Conservation (phyloP, 306 rosid genomes). For the Casuarina glauca region DNA sequence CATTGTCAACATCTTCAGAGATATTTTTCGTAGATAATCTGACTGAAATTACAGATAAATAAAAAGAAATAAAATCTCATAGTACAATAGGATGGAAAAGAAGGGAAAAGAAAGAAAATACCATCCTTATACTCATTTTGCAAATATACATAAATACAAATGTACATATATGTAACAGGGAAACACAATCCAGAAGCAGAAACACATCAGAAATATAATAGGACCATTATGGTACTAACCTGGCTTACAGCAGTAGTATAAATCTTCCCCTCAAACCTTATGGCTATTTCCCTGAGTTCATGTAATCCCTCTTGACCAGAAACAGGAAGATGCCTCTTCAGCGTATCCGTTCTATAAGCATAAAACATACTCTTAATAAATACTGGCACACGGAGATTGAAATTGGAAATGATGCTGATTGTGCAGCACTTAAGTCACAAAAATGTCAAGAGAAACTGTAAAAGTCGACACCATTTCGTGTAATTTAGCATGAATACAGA, state of each 20-base stretch:
- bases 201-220: not conserved
- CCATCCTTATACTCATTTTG: not conserved
- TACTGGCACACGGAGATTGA: not conserved
- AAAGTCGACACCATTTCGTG: not conserved
- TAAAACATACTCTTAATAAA: not conserved
- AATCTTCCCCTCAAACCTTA: conserved; percentile 83
- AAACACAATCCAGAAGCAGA: too few species aligned
- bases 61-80: conserved; percentile 1
- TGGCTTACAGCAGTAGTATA: conserved; percentile 58
- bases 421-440: not conserved
- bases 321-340: conserved; percentile 67
- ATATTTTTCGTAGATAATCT: conserved; percentile 52
- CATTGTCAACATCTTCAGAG: conserved; percentile 55
- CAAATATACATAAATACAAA: not conserved
- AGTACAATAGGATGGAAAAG: not conserved
- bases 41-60: conserved; percentile 37
- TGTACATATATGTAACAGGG: not conserved
- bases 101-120: not conserved
- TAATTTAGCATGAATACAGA: not conserved
- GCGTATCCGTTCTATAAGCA: conserved; percentile 62
- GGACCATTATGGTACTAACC: conserved; percentile 38
- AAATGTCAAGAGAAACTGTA: not conserved
- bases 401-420: not conserved
- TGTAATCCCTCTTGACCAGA: conserved; percentile 59
- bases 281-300: conserved; percentile 65